Conservation (phyloP, 306 rosid species). For the Castanospermum australe region DNA sequence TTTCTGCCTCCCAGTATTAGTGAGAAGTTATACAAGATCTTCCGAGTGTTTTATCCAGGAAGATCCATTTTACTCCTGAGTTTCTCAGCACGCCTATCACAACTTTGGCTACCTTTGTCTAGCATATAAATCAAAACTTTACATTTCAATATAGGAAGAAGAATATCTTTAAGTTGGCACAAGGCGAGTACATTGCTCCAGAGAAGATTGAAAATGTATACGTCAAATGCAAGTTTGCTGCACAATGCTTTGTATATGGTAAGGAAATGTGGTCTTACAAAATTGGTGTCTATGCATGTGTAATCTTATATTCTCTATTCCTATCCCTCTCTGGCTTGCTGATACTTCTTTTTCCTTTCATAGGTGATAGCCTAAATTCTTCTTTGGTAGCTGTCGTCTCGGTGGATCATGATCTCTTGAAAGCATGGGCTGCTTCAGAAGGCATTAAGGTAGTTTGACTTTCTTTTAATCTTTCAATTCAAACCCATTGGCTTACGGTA, state of each 20-base stretch:
- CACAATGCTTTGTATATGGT: slow-evolving; percentile 93
- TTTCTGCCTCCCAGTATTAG: background rate
- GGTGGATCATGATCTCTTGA: slow-evolving; percentile 72
- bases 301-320: background rate
- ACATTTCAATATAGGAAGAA: slow-evolving; percentile 68
- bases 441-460: slow-evolving; percentile 63
- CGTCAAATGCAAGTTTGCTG: slow-evolving; percentile 82
- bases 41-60: background rate
- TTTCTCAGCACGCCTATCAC: slow-evolving; percentile 5
- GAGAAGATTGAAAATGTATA: slow-evolving; percentile 96
- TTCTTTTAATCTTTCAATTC: slow-evolving; percentile 17
- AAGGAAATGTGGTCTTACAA: slow-evolving; percentile 38
- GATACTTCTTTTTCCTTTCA: slow-evolving; percentile 29
- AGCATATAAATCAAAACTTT: slow-evolving; percentile 20
- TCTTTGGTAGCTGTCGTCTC: slow-evolving; percentile 79
- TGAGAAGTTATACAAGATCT: background rate
- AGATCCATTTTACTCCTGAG: background rate
- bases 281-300: background rate
- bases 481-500: background rate
- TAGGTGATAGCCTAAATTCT: slow-evolving; percentile 95
- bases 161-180: slow-evolving; percentile 99
- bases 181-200: slow-evolving; percentile 99
- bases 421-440: slow-evolving; percentile 86
- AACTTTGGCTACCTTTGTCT: background rate
- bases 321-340: slow-evolving; percentile 22